Base-by-base conservation (phyloP, 257 asterid species). In the Plantago elongata region DNA sequence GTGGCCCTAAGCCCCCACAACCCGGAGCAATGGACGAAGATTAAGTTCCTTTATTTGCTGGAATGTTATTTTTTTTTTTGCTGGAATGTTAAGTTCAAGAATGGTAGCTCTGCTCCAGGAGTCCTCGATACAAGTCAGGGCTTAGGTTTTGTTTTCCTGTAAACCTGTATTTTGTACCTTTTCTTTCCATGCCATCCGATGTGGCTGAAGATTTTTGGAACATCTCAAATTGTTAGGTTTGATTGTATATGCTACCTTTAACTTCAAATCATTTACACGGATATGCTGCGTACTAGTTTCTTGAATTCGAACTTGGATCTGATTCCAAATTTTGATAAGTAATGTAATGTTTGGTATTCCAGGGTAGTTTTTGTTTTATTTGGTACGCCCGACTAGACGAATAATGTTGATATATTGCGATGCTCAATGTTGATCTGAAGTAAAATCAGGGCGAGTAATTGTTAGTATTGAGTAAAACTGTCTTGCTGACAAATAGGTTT, bases 11-110 rank as follows among this genome's bases (percentile, higher is more conserved):
- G 65, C 64, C 37, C 22, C 71, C 63, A 16, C 47, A 66, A 22
- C 63, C 74, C 9, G 87, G 71, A n/a, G 87, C 69, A 51, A 72
- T 73, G 84, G 84, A 81, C 51, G 87, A 75, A 70, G 84, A 75
- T 68, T 75, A 68, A 69, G 27, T 22, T 22, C 27, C 27, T 22
- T 38, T 46, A 11, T 30, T 15, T 11, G 38, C 30, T 46, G 1
- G 29, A 46, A 47, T n/a, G 2, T 67, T 54, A 54, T 45, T n/a
- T n/a, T n/a, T n/a, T n/a, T n/a, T n/a, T n/a, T n/a, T n/a, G n/a
- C n/a, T n/a, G n/a, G n/a, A n/a, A n/a, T n/a, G n/a, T n/a, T n/a
- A n/a, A n/a, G 42, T 14, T 60, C n/a, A n/a, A n/a, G n/a, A n/a
- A n/a, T 60, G 27, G 12, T 11, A 34, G 13, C 30, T 38, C 47